Conservation (phyloP, 805 yeast genomes). For the Schwanniomyces yamadae region DNA sequence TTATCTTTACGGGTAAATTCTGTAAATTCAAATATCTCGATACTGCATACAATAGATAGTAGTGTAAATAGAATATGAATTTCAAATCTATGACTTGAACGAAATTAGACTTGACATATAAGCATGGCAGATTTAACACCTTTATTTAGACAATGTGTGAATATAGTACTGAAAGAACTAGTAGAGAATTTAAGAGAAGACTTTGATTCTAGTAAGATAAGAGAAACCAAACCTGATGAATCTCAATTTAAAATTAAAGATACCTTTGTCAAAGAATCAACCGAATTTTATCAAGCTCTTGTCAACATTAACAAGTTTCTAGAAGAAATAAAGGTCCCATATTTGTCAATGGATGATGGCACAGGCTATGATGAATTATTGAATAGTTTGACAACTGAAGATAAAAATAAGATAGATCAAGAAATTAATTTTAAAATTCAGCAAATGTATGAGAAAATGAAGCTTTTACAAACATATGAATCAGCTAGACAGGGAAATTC, state of each 20-base stretch:
- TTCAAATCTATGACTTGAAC: not conserved
- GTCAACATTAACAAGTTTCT: constrained; percentile 31
- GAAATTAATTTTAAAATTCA: constrained; percentile 53
- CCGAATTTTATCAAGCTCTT: constrained; percentile 33
- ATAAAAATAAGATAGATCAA: constrained; percentile 56
- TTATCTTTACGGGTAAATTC: constrained; percentile 27
- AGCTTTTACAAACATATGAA: constrained; percentile 53
- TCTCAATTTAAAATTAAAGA: constrained; percentile 25
- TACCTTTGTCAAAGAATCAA: constrained; percentile 41
- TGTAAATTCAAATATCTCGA: too few relatives aligned
- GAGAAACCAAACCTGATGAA: constrained; percentile 1
- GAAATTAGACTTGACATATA: not conserved
- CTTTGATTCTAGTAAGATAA: constrained; percentile 7
- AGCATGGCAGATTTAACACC: constrained; percentile 50
- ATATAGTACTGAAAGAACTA: constrained; percentile 40
- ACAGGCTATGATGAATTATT: constrained; percentile 6
- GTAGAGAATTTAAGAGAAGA: constrained; percentile 8
- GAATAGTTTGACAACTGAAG: constrained; percentile 38
- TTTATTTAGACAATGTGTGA: constrained; percentile 46
- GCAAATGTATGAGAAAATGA: constrained; percentile 50
- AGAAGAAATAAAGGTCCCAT: constrained; percentile 23
- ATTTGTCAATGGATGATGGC: constrained; percentile 23
- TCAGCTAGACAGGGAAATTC: constrained; percentile 33
- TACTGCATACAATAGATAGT: not conserved
- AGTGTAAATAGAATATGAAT: not conserved